These are phyloP conservation scores for Kokia cookei DNA, from an alignment of 441 rosid genomes.

Conservation along the genomic window DNA sequence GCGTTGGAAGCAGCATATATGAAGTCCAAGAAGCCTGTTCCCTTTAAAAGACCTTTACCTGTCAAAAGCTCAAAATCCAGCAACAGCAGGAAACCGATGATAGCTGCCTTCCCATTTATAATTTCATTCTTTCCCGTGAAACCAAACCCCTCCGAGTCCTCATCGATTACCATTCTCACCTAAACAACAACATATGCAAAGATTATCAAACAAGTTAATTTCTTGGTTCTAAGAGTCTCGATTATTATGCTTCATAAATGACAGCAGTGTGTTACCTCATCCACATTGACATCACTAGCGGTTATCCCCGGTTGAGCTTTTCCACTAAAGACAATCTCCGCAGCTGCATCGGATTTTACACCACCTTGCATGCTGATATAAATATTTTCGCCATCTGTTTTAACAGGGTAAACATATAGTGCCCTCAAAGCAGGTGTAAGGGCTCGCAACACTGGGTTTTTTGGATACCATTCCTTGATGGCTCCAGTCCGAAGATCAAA, in stretches of 20 bases:
- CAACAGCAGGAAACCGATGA: conserved; percentile 78
- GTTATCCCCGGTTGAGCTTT: conserved; percentile 93
- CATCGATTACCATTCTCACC: conserved; percentile 94
- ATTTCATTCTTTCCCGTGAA: conserved; percentile 65
- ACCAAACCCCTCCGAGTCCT: conserved; percentile 65
- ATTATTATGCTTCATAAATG: neutral
- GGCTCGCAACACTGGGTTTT: conserved; percentile 76
- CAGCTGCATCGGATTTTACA: conserved; percentile 48
- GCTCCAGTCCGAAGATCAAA: conserved; percentile 75
- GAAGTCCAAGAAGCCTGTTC: conserved; percentile 91
- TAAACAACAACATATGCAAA: conserved; percentile 12
- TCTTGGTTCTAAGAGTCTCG: neutral
- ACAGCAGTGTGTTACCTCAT: conserved; percentile 48
- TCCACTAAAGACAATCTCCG: conserved; percentile 88
- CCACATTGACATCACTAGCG: conserved; percentile 75
- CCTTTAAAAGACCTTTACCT: conserved; percentile 87
- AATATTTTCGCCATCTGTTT: conserved; percentile 69
- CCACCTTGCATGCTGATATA: conserved; percentile 56
- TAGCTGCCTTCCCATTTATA: conserved; percentile 91
- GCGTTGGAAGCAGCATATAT: conserved; percentile 59
- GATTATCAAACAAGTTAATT: neutral
- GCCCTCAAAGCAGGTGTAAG: conserved; percentile 76
- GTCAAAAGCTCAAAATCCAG: conserved; percentile 92
- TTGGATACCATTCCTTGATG: conserved; percentile 84
- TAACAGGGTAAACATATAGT: conserved; percentile 61